Conservation (phyloP, 192 early-diverging fungal genomes). For the Backusella tarrabulga region DNA sequence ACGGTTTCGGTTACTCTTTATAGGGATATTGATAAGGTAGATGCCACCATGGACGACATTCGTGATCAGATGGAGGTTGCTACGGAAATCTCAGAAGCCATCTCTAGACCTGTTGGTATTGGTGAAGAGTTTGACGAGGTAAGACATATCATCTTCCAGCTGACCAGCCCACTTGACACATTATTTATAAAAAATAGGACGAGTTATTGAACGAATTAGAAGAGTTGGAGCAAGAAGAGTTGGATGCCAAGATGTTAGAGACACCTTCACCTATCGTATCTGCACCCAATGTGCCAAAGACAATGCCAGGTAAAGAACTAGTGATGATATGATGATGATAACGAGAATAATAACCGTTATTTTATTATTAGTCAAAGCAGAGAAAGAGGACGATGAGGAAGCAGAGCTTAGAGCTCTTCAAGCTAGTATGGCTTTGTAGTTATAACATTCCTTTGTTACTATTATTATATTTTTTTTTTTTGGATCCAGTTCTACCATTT, state of each 20-base stretch:
- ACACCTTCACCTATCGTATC: conserved; percentile 63
- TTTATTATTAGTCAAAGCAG: conserved; percentile 12
- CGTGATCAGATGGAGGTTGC: conserved; percentile 97
- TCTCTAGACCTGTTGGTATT: conserved; percentile 84
- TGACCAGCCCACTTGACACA: not conserved
- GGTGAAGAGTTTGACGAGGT: conserved; percentile 91
- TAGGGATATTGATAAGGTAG: conserved; percentile 93
- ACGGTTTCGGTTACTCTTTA: not conserved
- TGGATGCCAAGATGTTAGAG: conserved; percentile 81
- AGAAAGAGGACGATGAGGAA: conserved; percentile 70
- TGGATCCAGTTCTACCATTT: not conserved
- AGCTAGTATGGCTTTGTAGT: conserved; percentile 76
- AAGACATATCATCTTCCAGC: not conserved
- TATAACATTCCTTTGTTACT: not conserved
- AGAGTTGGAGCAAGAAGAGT: conserved; percentile 88
- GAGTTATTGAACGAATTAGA: conserved; percentile 90
- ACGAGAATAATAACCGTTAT: not conserved
- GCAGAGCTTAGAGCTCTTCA: conserved; percentile 76
- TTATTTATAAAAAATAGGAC: conserved; percentile 32
- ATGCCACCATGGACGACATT: conserved; percentile 95
- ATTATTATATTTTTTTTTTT: not conserved
- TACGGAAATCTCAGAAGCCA: conserved; percentile 92
- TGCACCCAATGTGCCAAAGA: conserved; percentile 60
- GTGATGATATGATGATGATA: not conserved
- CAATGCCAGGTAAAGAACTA: conserved; percentile 59